Base-by-base conservation (phyloP, 2,329 filamentous ascomycete genomes). In the Claviceps pazoutovae region DNA sequence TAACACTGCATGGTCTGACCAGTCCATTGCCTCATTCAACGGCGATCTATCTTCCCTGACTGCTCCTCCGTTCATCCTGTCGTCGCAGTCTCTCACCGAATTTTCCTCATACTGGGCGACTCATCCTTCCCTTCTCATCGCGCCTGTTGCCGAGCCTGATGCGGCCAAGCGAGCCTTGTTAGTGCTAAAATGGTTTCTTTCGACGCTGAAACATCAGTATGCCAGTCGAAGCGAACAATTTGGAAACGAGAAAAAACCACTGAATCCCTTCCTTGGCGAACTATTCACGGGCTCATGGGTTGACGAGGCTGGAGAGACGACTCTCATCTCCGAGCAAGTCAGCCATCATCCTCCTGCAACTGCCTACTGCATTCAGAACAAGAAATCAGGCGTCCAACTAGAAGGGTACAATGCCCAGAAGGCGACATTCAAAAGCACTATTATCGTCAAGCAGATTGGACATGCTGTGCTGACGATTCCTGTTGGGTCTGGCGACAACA, bases 161-260 rank as follows among this genome's bases (percentile, higher is more conserved):
- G 79, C 89, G 0, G 80, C 85, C 61, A 93, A 88, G 73, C 82
- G 91, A 55, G 84, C 88, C 19, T 71, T 95, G 58, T 74, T 91
- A 37, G 91, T 97, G n/a, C 73, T 96, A 60, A 94, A 91, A 69
- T 97, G 91, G 91, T 97, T 96, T 71, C 71, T 97, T 51, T 90
- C 83, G 62, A 95, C 90, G 3, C 75, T 97, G 50, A 95, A 93
- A 72, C 88, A 94, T 68, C 88, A 95, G 66, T 82, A 83, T 61
- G 79, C 79, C 53, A 80, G 74, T 62, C 76, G 78, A 54, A 94
- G 87, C 64, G 90, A 96, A 59, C 73, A 82, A 60, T 82, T 76
- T 57, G 89, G 88, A 48, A 93, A 88, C 63, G 91, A 96, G 75
- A 97, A 97, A 81, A 98, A 97, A 74, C 91, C 91, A 2, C 72